A percentile compares a stretch with the other conserved stretches of the same genome.
Conservation (phyloP, 768 basidiomycete genomes). For the Sporobolomyces pararoseus region DNA sequence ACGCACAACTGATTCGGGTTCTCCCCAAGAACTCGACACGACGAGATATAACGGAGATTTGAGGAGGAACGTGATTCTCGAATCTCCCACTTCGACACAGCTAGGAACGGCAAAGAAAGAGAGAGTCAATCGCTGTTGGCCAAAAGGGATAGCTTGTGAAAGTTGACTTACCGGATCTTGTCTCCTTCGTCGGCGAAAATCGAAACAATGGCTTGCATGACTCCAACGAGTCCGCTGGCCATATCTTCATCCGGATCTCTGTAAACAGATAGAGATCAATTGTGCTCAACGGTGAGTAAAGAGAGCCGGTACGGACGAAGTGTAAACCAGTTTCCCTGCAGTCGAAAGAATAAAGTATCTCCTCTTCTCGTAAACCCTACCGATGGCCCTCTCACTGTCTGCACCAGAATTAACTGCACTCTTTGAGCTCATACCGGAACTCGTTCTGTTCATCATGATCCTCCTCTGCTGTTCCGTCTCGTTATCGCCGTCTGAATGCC, state of each 20-base stretch:
- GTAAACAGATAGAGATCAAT: conserved; percentile 52
- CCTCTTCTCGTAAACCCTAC: conserved; percentile 46
- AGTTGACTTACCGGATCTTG: conserved; percentile 53
- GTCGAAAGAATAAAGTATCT: conserved; percentile 90
- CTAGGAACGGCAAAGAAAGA: too few relatives aligned
- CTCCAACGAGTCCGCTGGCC: conserved; percentile 74
- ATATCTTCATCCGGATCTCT: conserved; percentile 54
- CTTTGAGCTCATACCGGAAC: not conserved
- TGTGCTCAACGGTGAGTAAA: too few relatives aligned
- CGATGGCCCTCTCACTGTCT: not conserved
- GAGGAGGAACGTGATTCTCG: conserved; percentile 78
- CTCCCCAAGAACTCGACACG: conserved; percentile 77
- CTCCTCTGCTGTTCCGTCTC: not conserved
- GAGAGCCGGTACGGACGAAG: conserved; percentile 58
- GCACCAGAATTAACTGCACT: not conserved
- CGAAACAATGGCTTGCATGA: conserved; percentile 92
- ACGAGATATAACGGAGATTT: conserved; percentile 88
- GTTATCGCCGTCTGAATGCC: not conserved
- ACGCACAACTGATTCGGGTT: conserved; percentile 90
- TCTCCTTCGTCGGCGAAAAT: conserved; percentile 92
- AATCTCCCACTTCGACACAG: conserved; percentile 75
- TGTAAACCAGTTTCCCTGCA: conserved; percentile 96
- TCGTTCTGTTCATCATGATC: not conserved
- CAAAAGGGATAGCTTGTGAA: too few relatives aligned
- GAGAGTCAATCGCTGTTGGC: too few relatives aligned